Evolutionary conservation across 2,329 filamentous ascomycete species (phyloP), one percentile per base, ranked within the genome.

Genomic region (Aspergillus piperis): DNA sequence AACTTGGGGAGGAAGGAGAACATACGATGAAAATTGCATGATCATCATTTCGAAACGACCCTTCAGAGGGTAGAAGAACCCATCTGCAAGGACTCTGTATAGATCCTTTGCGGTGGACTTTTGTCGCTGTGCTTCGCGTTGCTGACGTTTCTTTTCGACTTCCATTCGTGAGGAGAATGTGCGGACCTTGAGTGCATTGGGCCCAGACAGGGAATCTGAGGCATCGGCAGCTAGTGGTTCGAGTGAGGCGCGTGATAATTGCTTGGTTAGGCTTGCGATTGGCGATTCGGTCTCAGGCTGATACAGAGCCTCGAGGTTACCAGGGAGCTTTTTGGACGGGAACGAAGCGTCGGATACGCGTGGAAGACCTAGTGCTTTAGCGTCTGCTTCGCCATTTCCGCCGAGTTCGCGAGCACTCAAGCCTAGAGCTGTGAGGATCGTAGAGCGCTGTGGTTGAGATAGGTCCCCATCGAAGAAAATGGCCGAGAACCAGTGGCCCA

Each of bases 381-480:
- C 77, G 57, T 84, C 82, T 17, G 83, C 80, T 53, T 82, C 77
- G 17, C 90, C 87, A 65, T 90, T 86, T 0, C 95, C 93, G 1
- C 92, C 91, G 8, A 99, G 77, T 75, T 98, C 93, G 60, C 94
- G 86, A 2, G 91, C 91, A 30, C 90, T 86, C 0, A 99, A 79
- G 0, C 93, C 94, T 3, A 99, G 80, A 0, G 91, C 88, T 19
- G 91, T 89, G 55, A 99, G 87, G 39, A 98, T 83, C 0, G 90
- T 86, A 7, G 90, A 90, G 41, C 95, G 85, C 73, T 98, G 94
- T 0, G 88, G 86, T 39, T 98, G 80, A 0, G 93, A 96, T 75
- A 95, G 93, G 72, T 99, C 95, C 15, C 93, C 93, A 44, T 92
- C 89, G 72, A 97, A 98, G 72, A 95, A 96, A 0, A 90, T 89